A percentile compares a stretch with the other conserved stretches of the same genome.
Conservation (phyloP, 768 basidiomycete species). For the Phlebiopsis flavidoalba region DNA sequence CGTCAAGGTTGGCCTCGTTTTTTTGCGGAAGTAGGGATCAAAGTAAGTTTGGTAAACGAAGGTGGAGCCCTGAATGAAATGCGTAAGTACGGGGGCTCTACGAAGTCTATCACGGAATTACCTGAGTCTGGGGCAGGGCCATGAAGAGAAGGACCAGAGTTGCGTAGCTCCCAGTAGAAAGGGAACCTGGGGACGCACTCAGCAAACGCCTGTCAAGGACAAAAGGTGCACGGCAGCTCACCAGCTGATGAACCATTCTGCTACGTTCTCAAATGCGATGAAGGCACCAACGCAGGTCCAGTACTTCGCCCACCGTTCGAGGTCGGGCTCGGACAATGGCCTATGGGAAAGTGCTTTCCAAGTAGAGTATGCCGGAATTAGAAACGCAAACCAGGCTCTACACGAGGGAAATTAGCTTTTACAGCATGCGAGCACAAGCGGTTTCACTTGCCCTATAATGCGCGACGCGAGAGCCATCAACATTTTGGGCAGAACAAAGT, state of each 20-base stretch:
- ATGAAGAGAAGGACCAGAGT: conserved; percentile 64
- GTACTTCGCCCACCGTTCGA: conserved; percentile 56
- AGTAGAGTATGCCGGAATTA: conserved; percentile 58
- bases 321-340: conserved; percentile 44
- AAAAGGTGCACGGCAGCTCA: conserved; percentile 23
- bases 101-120: conserved; percentile 19
- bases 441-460: conserved; percentile 36
- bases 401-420: background rate
- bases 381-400: conserved; percentile 70
- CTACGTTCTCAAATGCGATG: conserved; percentile 56
- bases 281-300: conserved; percentile 61
- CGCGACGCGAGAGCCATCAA: conserved; percentile 46
- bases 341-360: conserved; percentile 60
- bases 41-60: conserved; percentile 59
- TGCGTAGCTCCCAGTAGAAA: conserved; percentile 73
- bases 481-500: conserved; percentile 30
- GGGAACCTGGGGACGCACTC: conserved; percentile 48
- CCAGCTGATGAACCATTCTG: conserved; percentile 67
- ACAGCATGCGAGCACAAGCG: background rate
- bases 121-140: conserved; percentile 66
- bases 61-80: conserved; percentile 49
- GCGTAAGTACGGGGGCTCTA: background rate
- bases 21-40: conserved; percentile 52
- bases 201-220: conserved; percentile 5
- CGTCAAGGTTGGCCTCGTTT: conserved; percentile 64